Evolutionary conservation across 345 rosid genomes (phyloP).

Genomic region (Salix arbutifolia): DNA sequence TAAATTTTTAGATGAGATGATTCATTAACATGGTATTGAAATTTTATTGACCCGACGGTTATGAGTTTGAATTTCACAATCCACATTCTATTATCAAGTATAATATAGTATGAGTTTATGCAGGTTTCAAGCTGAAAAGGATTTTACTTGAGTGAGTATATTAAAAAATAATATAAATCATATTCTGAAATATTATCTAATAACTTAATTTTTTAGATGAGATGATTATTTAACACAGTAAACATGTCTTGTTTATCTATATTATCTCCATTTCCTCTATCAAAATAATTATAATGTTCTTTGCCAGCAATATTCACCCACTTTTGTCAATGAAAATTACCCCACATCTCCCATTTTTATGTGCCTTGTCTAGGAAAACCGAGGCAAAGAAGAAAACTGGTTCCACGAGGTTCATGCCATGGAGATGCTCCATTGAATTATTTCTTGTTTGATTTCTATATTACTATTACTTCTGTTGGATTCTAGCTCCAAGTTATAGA

Average conservation of each 20-base stretch:
- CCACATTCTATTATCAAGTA: no score
- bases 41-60: rapidly evolving
- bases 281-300: not conserved
- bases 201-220: no score
- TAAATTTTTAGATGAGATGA: rapidly evolving
- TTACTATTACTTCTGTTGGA: no score
- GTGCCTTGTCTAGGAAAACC: not conserved
- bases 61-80: rapidly evolving
- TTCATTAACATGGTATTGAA: rapidly evolving
- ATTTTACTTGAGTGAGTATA: rapidly evolving
- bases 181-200: rapidly evolving
- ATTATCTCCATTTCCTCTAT: no score
- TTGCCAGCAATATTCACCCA: not conserved
- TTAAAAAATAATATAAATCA: no score
- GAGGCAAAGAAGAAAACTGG: not conserved
- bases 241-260: no score
- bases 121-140: rapidly evolving
- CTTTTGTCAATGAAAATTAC: not conserved
- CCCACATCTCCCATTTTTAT: not conserved
- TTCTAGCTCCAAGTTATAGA: no score
- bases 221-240: no score
- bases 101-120: no score
- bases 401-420: not conserved
- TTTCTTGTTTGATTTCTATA: not conserved
- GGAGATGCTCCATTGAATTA: not conserved